Evolutionary conservation across 2,329 filamentous ascomycete genomes (phyloP).

Genomic region (Cladosporium sp.): DNA sequence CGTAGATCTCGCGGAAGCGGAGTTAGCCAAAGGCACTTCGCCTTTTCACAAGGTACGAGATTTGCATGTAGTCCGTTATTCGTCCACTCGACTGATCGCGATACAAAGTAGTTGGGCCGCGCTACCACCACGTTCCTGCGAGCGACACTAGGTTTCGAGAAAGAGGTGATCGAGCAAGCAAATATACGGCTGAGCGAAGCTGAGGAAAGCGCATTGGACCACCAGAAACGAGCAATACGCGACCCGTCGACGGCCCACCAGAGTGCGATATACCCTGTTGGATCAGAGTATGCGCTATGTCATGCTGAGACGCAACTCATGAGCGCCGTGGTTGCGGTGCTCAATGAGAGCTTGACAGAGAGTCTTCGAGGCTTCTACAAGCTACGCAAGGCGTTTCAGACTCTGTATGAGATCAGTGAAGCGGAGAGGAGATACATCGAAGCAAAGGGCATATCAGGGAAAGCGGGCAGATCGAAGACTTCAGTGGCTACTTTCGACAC

Average conservation of each 20-base stretch:
- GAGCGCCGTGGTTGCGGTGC: slow-evolving; percentile 78
- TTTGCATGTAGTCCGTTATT: neutral
- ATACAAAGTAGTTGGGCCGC: slow-evolving; percentile 58
- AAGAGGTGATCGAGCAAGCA: slow-evolving; percentile 84
- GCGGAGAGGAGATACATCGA: slow-evolving; percentile 61
- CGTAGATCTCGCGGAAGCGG: slow-evolving; percentile 73
- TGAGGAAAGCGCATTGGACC: slow-evolving; percentile 70
- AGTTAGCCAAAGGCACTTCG: slow-evolving; percentile 67
- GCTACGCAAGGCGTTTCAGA: slow-evolving; percentile 79
- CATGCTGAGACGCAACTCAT: slow-evolving; percentile 84
- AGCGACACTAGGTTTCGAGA: slow-evolving; percentile 85
- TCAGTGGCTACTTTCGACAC: slow-evolving; percentile 9
- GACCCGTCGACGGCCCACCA: slow-evolving; percentile 50
- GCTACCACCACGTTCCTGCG: slow-evolving; percentile 80
- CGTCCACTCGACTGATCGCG: slow-evolving; percentile 18
- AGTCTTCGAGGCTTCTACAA: slow-evolving; percentile 90
- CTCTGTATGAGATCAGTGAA: slow-evolving; percentile 73
- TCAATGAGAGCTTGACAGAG: slow-evolving; percentile 91
- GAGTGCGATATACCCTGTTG: slow-evolving; percentile 70
- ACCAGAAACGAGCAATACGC: slow-evolving; percentile 70
- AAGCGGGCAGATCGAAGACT: slow-evolving; percentile 2
- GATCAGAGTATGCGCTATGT: slow-evolving; percentile 81
- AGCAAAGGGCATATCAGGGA: slow-evolving; percentile 1
- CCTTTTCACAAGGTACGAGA: slow-evolving; percentile 70
- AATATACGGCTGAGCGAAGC: slow-evolving; percentile 67